Evolutionary conservation across 192 early-diverging fungal genomes (phyloP), one percentile per base, ranked within the genome.

Genomic region (Coemansia sp.): DNA sequence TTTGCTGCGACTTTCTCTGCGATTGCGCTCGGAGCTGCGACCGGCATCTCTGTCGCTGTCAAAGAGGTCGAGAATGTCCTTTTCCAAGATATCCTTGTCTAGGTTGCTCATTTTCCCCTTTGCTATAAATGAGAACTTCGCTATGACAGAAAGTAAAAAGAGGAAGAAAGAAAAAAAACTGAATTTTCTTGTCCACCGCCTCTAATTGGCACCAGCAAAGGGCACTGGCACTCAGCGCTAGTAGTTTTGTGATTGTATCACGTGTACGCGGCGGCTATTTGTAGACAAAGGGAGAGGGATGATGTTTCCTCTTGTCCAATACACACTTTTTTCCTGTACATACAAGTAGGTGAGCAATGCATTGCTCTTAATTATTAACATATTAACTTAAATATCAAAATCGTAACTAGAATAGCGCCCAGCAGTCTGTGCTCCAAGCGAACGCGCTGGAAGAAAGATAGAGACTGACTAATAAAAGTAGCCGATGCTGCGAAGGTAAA

Each of bases 11-110:
- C 67, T 62, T 17, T 73, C 63, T 3, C 62, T 53, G 39, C 66
- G 74, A n/a, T 64, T 65, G 49, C 68, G 67, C 59, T 69, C 62
- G 24, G 57, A 46, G 46, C 59, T 65, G 59, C 73, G 63, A 7
- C 43, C 58, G 10, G 62, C 57, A 15, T 57, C 66, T 9, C 62
- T 22, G 39, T 68, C 71, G 45, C 67, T 68, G 46, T 79, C 77
- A 35, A 79, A 79, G 11, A 79, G 77, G 64, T 79, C 77, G 17
- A 79, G 54, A 66, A 79, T 79, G 39, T 79, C 77, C 64, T 74
- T 79, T 65, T 79, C 77, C 8, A 79, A 40, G 35, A 74, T 73
- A 53, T 79, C 77, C 62, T 67, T 74, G 12, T 38, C 47, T 4
- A 49, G 47, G 27, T 49, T 49, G 47, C 47, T 58, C 31, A 31